Conservation (phyloP, 2,329 filamentous ascomycete genomes). For the Pestalotiopsis sp. region DNA sequence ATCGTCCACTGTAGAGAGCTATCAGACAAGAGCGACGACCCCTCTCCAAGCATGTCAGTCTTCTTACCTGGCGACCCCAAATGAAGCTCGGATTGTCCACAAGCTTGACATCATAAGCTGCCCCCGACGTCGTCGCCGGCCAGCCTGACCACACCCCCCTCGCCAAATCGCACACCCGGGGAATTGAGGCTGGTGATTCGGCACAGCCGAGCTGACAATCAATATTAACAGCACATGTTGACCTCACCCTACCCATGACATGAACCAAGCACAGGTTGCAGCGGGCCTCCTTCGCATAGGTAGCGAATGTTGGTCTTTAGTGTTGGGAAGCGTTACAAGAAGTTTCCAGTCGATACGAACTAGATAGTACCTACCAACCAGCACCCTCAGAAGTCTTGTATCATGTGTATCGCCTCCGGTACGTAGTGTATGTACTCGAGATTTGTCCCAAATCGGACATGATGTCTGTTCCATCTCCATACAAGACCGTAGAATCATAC, state of each 20-base stretch:
- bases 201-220: not conserved
- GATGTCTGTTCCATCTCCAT: not conserved
- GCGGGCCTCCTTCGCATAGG: not conserved
- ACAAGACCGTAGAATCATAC: not conserved
- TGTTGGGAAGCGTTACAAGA: too few species aligned
- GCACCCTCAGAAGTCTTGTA: too few species aligned
- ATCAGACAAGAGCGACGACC: not conserved
- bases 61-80: not conserved
- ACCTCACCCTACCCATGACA: not conserved
- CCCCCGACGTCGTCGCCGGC: not conserved
- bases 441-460: too few species aligned
- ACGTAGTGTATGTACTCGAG: too few species aligned
- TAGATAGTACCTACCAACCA: too few species aligned
- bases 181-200: not conserved
- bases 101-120: not conserved
- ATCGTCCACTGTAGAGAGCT: not conserved
- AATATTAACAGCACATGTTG: not conserved
- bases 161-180: not conserved
- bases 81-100: not conserved
- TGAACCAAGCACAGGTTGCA: not conserved
- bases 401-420: too few species aligned
- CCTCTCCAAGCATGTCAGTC: not conserved
- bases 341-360: too few species aligned
- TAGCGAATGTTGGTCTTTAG: not conserved
- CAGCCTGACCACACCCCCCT: not conserved